phyloP scores from a whole-genome alignment of 2,329 filamentous ascomycete genomes.

The Monilinia fructicola region DNA sequence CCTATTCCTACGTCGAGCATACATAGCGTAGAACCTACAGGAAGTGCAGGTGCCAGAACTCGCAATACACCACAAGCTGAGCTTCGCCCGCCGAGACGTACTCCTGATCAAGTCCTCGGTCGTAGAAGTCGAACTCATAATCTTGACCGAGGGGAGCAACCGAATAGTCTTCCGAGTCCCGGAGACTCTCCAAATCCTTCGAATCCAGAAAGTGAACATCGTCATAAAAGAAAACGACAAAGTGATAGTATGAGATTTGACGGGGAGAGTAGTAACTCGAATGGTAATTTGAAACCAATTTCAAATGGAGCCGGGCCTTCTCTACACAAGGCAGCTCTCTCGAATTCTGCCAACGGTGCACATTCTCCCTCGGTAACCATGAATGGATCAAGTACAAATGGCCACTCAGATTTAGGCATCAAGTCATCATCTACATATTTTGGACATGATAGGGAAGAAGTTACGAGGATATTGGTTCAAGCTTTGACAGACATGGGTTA shows the following conservation, averaged over 20 bases:
- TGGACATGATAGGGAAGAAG: conserved; percentile 88
- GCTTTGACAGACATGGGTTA: conserved; percentile 88
- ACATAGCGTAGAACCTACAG: conserved; percentile 13
- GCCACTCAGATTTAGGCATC: conserved; percentile 28
- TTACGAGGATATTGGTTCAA: conserved; percentile 90
- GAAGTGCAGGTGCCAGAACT: conserved; percentile 20
- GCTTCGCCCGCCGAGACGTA: conserved; percentile 5
- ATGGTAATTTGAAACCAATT: conserved; percentile 53
- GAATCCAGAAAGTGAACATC: conserved; percentile 37
- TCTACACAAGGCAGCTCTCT: conserved; percentile 46
- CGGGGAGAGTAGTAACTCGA: conserved; percentile 53
- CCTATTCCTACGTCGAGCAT: background rate
- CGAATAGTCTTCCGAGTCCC: conserved; percentile 37
- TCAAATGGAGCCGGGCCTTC: conserved; percentile 55
- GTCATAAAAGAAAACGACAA: conserved; percentile 59
- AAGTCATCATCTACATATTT: conserved; percentile 55
- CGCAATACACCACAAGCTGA: conserved; percentile 1
- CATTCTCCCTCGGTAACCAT: conserved; percentile 48
- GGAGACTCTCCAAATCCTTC: conserved; percentile 31
- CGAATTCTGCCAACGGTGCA: conserved; percentile 49
- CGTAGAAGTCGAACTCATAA: conserved; percentile 53
- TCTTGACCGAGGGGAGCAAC: conserved; percentile 43
- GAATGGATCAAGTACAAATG: conserved; percentile 52
- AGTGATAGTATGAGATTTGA: conserved; percentile 63
- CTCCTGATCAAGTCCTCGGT: conserved; percentile 49